These are phyloP conservation scores for Xylaria nigripes DNA, from an alignment of 495 filamentous ascomycete genomes.

Conservation along the genomic window DNA sequence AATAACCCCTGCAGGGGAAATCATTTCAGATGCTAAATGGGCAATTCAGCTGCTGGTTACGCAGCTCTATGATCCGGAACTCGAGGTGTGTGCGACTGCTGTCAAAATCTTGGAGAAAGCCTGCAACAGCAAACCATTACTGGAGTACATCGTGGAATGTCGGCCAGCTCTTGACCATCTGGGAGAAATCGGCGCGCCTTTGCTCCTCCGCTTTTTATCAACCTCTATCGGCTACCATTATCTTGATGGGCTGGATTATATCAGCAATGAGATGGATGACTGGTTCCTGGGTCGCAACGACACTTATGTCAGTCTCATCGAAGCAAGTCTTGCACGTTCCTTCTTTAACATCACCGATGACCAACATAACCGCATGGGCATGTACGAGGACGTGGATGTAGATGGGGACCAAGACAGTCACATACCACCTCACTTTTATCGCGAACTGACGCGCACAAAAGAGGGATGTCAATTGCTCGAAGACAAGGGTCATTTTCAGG, in stretches of 20 bases:
- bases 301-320: conserved; percentile 86
- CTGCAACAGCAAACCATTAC: conserved; percentile 78
- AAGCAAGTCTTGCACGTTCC: conserved; percentile 86
- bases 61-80: conserved; percentile 92
- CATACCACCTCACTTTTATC: conserved; percentile 94
- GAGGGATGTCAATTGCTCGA: conserved; percentile 86
- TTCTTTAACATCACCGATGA: conserved; percentile 61
- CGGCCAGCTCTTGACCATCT: conserved; percentile 92
- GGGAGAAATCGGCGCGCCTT: conserved; percentile 90
- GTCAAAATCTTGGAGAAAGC: conserved; percentile 97
- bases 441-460: conserved; percentile 83
- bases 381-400: conserved; percentile 43
- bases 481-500: conserved; percentile 91
- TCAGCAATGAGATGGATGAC: conserved; percentile 98
- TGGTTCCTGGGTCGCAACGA: conserved; percentile 97
- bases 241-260: conserved; percentile 92
- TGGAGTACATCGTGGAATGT: conserved; percentile 95
- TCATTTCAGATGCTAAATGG: conserved; percentile 64
- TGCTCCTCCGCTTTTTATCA: conserved; percentile 86
- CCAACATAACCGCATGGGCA: conserved; percentile 41
- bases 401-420: conserved; percentile 46
- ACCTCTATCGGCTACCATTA: conserved; percentile 97
- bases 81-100: conserved; percentile 90
- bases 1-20: conserved; percentile 28
- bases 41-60: conserved; percentile 93